Conservation (phyloP, 257 asterid genomes). For the Penstemon barbatus region DNA sequence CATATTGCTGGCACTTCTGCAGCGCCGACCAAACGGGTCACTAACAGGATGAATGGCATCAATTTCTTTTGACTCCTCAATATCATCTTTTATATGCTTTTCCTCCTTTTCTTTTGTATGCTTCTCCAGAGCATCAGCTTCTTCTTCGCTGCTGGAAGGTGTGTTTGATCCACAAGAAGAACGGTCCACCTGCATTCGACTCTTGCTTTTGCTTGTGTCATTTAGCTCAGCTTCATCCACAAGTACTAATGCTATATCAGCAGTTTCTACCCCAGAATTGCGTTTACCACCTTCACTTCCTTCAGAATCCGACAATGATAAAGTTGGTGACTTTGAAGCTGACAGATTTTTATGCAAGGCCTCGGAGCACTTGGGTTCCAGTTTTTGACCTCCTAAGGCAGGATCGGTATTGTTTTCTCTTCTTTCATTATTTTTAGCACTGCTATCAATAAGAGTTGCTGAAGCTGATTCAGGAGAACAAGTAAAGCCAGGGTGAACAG, state of each 20-base stretch:
- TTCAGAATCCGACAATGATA: constrained; percentile 66
- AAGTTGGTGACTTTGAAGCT: constrained; percentile 42
- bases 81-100: constrained; percentile 36
- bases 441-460: constrained; percentile 43
- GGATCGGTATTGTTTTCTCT: constrained; percentile 45
- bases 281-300: constrained; percentile 53
- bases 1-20: constrained; percentile 49
- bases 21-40: constrained; percentile 66
- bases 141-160: constrained; percentile 92
- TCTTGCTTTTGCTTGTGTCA: constrained; percentile 56
- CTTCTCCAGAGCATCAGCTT: constrained; percentile 72
- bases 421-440: constrained; percentile 41
- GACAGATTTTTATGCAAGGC: constrained; percentile 59
- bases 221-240: constrained; percentile 37
- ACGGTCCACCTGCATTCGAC: constrained; percentile 76
- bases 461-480: constrained; percentile 54
- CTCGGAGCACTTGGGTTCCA: constrained; percentile 52
- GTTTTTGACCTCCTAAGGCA: constrained; percentile 41
- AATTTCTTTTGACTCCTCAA: constrained; percentile 50
- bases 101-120: constrained; percentile 52
- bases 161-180: constrained; percentile 99
- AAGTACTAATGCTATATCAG: constrained; percentile 38
- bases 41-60: constrained; percentile 40
- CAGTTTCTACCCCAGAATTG: constrained; percentile 37
- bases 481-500: constrained; percentile 63